Base-by-base conservation (phyloP, 805 yeast species). In the Yarrowia phangngaensis region DNA sequence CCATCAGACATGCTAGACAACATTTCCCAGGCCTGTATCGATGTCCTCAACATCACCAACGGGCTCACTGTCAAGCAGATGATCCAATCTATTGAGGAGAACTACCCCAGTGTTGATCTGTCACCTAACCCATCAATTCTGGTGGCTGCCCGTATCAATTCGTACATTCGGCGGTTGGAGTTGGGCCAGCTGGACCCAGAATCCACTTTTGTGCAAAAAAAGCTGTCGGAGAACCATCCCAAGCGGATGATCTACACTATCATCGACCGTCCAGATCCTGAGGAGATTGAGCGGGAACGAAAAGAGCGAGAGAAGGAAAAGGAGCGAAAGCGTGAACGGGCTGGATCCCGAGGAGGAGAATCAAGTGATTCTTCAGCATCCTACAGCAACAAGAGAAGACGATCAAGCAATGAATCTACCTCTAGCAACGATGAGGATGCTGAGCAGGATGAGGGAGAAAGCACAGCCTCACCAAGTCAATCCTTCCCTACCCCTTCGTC, bases 181-280 rank as follows among this genome's bases (percentile, higher is more conserved):
- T 15, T 26, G 40, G 50, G 50, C 40, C 50, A 33, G 24, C 24
- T 45, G 32, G 31, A 23, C 19, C 20, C 23, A 14, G 38, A 45
- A 6, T 26, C 40, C 15, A 29, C 35, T 6, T 29, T 41, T 41
- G 50, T 45, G 31, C 33, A 45, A 24, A 45, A 45, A 45, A 24
- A 26, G 40, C 32, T 45, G 27, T 45, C 50, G 22, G 50, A 45
- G 32, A 45, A 33, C 40, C 50, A 45, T 26, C 50, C 50, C 50
- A 45, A 45, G 32, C 50, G 50, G 8, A 45, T 45, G 50, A 33
- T 45, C 20, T 45, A 45, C 15, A 45, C 50, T 30, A 32, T 45
- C 30, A 33, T 32, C 23, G 50, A 27, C 32, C 32, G 31, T 14
- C 40, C 31, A 3, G 40, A 32, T 29, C 40, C 50, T 7, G 31